phyloP scores from a whole-genome alignment of 1,284 basidiomycete genomes.

The Ganoderma multipileum region DNA sequence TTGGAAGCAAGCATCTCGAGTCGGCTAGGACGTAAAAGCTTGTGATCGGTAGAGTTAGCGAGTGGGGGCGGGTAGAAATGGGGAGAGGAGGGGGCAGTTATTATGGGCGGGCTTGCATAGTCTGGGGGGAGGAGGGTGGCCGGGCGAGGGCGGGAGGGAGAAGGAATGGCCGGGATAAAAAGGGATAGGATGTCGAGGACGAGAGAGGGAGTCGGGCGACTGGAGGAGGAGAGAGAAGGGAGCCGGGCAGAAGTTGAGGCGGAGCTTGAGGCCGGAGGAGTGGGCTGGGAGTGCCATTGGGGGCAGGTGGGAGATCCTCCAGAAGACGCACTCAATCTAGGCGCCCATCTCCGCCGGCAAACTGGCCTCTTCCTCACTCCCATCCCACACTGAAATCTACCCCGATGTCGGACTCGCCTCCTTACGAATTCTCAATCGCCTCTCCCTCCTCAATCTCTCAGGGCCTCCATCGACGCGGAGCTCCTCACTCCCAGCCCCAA shows the following conservation, averaged over 20 bases:
- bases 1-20: conserved; percentile 21
- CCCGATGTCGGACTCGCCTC: conserved; percentile 7
- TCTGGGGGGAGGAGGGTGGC: conserved; percentile 3
- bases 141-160: background rate
- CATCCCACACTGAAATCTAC: background rate
- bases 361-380: background rate
- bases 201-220: background rate
- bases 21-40: conserved; percentile 27
- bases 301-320: conserved; percentile 22
- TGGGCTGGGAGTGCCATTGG: conserved; percentile 16
- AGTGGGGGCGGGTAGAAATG: conserved; percentile 4
- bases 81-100: background rate
- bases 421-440: background rate
- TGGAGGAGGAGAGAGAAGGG: background rate
- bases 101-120: conserved; percentile 4
- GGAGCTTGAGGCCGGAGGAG: conserved; percentile 13
- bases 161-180: background rate
- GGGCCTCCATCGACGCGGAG: background rate
- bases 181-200: conserved; percentile 8
- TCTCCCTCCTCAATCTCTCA: background rate
- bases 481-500: background rate
- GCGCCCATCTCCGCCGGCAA: conserved; percentile 23
- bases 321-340: conserved; percentile 28
- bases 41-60: conserved; percentile 25
- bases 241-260: conserved; percentile 15